A percentile compares a stretch with the other conserved stretches of the same genome.
These are phyloP conservation scores for Globisporangium cystogenes DNA, from an alignment of 352 stramenopile species.

Conservation along the genomic window DNA sequence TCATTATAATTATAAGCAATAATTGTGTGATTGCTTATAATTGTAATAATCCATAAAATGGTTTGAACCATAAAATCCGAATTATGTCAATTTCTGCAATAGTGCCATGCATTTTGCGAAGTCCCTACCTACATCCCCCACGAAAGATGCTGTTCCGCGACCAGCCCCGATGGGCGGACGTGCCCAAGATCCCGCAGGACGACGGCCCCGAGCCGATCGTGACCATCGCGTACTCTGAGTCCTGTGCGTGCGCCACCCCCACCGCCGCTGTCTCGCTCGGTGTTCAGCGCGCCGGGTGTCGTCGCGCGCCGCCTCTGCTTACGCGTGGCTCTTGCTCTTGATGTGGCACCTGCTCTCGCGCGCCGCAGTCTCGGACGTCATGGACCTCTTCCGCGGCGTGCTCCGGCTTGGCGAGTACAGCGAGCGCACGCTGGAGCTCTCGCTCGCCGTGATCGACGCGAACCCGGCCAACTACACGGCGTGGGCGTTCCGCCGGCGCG, in stretches of 20 bases:
- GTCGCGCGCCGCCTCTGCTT: neutral
- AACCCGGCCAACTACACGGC: slow-evolving; percentile 99
- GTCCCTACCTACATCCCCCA: too few relatives aligned
- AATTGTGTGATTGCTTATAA: too few relatives aligned
- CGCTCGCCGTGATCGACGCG: slow-evolving; percentile 88
- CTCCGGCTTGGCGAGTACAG: slow-evolving; percentile 89
- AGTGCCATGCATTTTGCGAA: too few relatives aligned
- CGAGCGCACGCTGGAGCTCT: slow-evolving; percentile 89
- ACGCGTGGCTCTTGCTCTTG: too few relatives aligned
- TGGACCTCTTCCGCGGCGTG: slow-evolving; percentile 95
- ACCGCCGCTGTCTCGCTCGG: neutral
- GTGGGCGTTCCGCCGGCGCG: slow-evolving; percentile 93
- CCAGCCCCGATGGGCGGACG: slow-evolving; percentile 70
- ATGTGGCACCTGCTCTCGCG: too few relatives aligned
- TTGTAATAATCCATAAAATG: too few relatives aligned
- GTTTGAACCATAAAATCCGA: too few relatives aligned
- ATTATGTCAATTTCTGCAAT: too few relatives aligned
- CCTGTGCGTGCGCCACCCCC: slow-evolving; percentile 59
- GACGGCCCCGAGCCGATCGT: slow-evolving; percentile 76
- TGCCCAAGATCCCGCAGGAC: slow-evolving; percentile 79
- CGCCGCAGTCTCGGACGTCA: slow-evolving; percentile 76
- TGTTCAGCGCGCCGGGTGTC: neutral
- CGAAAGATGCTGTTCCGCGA: slow-evolving; percentile 68
- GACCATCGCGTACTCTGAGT: slow-evolving; percentile 66
- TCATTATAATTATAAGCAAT: too few relatives aligned